Evolutionary conservation across 2,329 filamentous ascomycete species (phyloP).

Genomic region (Cercospora brassicicola): DNA sequence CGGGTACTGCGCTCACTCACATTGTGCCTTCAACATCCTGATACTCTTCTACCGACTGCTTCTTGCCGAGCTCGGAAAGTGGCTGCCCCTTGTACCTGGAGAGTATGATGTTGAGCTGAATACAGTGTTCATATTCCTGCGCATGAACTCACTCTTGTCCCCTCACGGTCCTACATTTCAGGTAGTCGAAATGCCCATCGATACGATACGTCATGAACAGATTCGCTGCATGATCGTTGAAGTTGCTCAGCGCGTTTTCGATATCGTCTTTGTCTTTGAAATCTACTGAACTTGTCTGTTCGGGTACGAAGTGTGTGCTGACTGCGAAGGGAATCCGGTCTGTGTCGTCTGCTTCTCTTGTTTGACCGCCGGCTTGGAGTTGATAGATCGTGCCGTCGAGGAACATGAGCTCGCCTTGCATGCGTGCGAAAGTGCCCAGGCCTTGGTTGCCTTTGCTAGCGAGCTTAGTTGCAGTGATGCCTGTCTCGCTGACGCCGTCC

Average conservation of each 20-base stretch:
- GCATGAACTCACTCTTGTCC: constrained; percentile 31
- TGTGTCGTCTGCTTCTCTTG: constrained; percentile 36
- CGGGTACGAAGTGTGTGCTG: constrained; percentile 36
- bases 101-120: neutral
- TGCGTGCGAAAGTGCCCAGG: constrained; percentile 49
- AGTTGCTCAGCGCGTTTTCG: constrained; percentile 31
- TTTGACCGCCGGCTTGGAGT: constrained; percentile 42
- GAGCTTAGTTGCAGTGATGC: constrained; percentile 51
- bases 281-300: constrained; percentile 30
- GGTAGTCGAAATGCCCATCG: constrained; percentile 33
- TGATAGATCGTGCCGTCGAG: constrained; percentile 47
- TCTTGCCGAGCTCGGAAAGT: constrained; percentile 42
- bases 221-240: constrained; percentile 35
- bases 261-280: constrained; percentile 32
- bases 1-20: constrained; percentile 1
- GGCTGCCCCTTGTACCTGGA: constrained; percentile 35
- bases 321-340: constrained; percentile 46
- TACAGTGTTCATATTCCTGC: neutral
- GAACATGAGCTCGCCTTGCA: constrained; percentile 49
- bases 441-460: constrained; percentile 52
- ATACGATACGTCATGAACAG: constrained; percentile 40
- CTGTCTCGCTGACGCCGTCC: constrained; percentile 49
- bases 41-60: constrained; percentile 44
- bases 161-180: constrained; percentile 38
- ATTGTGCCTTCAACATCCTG: constrained; percentile 43